A percentile compares a stretch with the other conserved stretches of the same genome.
These are phyloP conservation scores for Hansenula lynferdii DNA, from an alignment of 1,139 yeast species.

Conservation along the genomic window DNA sequence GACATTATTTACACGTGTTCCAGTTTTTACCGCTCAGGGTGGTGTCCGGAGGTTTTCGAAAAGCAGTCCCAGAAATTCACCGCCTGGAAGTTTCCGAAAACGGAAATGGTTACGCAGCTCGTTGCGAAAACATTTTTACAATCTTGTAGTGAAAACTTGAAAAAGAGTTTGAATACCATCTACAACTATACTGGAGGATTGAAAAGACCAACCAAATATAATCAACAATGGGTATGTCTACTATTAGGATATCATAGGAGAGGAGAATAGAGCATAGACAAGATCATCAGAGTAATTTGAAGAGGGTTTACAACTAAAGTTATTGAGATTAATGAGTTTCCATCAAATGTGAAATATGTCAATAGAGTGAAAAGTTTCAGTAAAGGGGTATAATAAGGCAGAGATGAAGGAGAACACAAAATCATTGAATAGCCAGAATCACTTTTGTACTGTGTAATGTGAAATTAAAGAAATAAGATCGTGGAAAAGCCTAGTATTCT, in stretches of 20 bases:
- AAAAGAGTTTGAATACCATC: conserved; percentile 12
- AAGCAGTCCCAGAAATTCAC: conserved; percentile 12
- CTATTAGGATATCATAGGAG: not conserved
- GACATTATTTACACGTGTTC: not conserved
- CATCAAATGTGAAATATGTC: too few relatives aligned
- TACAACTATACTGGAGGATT: not conserved
- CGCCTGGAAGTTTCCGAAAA: not conserved
- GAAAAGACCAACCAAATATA: conserved; percentile 11
- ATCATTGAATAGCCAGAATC: too few relatives aligned
- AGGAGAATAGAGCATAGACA: not conserved
- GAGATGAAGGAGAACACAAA: too few relatives aligned
- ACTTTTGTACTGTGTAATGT: too few relatives aligned
- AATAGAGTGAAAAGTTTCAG: too few relatives aligned
- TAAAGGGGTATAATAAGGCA: too few relatives aligned
- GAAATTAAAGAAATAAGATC: too few relatives aligned
- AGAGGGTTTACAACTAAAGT: too few relatives aligned
- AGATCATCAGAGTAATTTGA: not conserved
- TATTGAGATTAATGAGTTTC: too few relatives aligned
- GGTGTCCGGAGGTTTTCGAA: conserved; percentile 14
- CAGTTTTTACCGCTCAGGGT: not conserved
- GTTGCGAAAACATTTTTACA: conserved; percentile 2
- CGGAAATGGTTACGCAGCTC: conserved; percentile 13
- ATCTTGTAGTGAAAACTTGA: conserved; percentile 8
- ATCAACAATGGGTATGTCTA: conserved; percentile 24
- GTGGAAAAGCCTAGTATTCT: too few relatives aligned